Evolutionary conservation across 2,329 filamentous ascomycete species (phyloP), one percentile per base, ranked within the genome.

Genomic region (Cladobotryum protrusum): DNA sequence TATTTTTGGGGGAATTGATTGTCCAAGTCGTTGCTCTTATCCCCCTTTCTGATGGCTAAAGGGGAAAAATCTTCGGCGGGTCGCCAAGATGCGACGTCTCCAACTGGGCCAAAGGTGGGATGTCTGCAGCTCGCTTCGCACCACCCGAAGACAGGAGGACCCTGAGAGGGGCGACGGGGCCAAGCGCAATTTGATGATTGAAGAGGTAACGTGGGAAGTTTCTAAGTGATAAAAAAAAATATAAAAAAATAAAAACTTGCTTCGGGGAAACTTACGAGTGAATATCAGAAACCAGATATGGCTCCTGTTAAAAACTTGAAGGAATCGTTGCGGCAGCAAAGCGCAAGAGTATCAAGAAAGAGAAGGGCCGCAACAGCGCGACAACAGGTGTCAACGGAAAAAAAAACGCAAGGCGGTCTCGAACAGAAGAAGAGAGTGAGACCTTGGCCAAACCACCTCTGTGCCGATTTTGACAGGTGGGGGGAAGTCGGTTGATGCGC

Each of bases 361-460:
- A 17, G 39, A 48, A 52, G 46, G 41, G 36, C 6, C 9, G 36
- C 14, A 39, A n/a, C 36, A 15, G 36, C 36, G 37, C 50, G 46
- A 42, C 39, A 42, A 20, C 19, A 20, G 11, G 17, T n/a, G 39
- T 13, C 39, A 20, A 45, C 39, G 43, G 14, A 37, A 39, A 39
- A 36, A 36, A 39, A 39, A 39, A 39, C 36, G 36, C 36, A 39
- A 18, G 36, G 36, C 36, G 36, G 36, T 39, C 17, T 18, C 36
- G 36, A n/a, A 39, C 6, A 5, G 18, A 20, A 17, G 18, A 45
- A 40, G 39, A 43, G 46, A 52, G 50, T 42, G 50, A 48, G 50
- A 48, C 50, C 50, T 48, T 39, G 40, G 43, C 47, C 50, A 49
- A 50, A 49, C 39, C 43, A 47, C 35, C 45, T 48, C 49, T 44